Base-by-base conservation (phyloP, 345 rosid genomes). In the Citrus sp. region DNA sequence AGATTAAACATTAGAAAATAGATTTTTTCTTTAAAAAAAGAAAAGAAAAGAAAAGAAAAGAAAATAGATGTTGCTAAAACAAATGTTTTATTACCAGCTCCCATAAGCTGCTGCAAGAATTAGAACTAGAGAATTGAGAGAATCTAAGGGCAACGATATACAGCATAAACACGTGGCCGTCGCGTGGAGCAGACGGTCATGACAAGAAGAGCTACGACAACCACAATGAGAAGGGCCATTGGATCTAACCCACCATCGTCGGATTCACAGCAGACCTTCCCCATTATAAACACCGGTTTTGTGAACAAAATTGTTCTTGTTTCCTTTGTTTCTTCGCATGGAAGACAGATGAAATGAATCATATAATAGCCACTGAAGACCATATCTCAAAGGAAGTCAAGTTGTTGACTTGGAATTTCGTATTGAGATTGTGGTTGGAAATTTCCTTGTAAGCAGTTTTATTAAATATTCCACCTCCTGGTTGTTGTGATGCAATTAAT, bases 121-220 rank as follows among this genome's bases (percentile, higher is more conserved):
- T 27, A 9, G 30, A 68, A 24, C 24, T 1, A 22, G 55, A 67
- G 25, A 25, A 21, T 24, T 38, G 60, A 34, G 1, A 6, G 18
- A 9, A 49, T 51, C 78, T 35, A 88, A 73, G 65, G 77, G 84
- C 75, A 77, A 4, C 80, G 82, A 66, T 60, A 77, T 9, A 83
- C 80, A 66, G 81, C 72, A 58, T 81, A 83, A 63, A 68, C 9
- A 19, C 80, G 28, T 68, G 79, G 76, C 40, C 66, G 84, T 32
- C 75, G 88, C 63, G 82, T 86, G 34, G 66, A 55, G 77, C 83
- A 90, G 46, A 88, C 35, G 46, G 83, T 63, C 78, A 88, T 65
- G 74, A 87, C 9, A 56, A 84, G 74, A 38, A 90, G 85, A 72
- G 86, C 86, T 10, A 86, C 13, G 56, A 88, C 79, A 9, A 88